Conservation (phyloP, 2,329 filamentous ascomycete species). For the Fusarium palustre region DNA sequence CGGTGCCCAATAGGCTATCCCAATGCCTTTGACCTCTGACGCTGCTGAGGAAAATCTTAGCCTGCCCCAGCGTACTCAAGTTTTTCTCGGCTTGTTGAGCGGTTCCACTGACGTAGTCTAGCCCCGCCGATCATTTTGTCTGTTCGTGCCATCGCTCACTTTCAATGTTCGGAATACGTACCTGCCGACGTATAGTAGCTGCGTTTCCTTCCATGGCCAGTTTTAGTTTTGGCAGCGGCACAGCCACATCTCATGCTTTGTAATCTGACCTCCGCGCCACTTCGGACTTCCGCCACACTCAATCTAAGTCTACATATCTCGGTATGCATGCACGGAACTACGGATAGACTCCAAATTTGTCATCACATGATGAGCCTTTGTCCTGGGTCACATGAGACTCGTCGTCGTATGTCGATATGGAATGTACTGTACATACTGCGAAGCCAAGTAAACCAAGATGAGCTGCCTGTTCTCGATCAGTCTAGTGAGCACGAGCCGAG, state of each 20-base stretch:
- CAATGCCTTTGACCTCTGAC: conserved; percentile 37
- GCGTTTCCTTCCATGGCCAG: not conserved
- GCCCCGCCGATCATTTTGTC: conserved; percentile 39
- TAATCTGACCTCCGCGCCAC: conserved; percentile 33
- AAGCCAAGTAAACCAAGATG: conserved; percentile 2
- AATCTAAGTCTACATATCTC: conserved; percentile 17
- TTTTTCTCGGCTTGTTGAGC: conserved; percentile 30
- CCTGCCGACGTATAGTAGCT: not conserved
- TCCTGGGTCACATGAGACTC: conserved; percentile 35
- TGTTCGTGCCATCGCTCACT: not conserved
- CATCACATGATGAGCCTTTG: conserved; percentile 44
- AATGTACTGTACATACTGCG: not conserved
- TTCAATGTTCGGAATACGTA: not conserved
- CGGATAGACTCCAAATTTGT: conserved; percentile 5
- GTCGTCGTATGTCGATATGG: conserved; percentile 34
- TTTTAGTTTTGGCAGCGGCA: conserved; percentile 10
- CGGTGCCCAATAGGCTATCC: conserved; percentile 33
- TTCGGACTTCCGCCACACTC: conserved; percentile 45
- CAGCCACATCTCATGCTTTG: conserved; percentile 44
- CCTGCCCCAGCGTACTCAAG: conserved; percentile 32
- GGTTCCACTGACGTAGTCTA: conserved; percentile 45
- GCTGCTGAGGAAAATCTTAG: conserved; percentile 38
- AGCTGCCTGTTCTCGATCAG: conserved; percentile 10
- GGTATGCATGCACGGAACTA: not conserved
- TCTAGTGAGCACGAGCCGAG: conserved; percentile 18